phyloP scores from a whole-genome alignment of 2,329 filamentous ascomycete species.

The Thelonectria blattea region DNA sequence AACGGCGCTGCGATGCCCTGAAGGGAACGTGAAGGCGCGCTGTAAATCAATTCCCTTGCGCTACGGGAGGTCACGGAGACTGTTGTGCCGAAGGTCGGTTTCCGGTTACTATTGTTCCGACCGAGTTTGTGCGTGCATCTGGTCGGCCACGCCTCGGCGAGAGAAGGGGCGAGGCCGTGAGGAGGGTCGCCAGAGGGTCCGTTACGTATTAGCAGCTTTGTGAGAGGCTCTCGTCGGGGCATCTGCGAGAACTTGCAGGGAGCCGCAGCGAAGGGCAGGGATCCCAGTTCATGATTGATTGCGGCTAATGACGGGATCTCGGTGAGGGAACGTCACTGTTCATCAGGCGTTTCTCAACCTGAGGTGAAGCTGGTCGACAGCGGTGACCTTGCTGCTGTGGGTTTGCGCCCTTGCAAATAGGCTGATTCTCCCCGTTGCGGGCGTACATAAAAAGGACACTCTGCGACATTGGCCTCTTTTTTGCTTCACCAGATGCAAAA shows the following conservation, averaged over 20 bases:
- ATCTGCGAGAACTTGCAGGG: slow-evolving; percentile 1
- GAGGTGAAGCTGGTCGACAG: slow-evolving; percentile 4
- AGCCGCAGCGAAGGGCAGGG: not conserved
- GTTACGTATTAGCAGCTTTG: slow-evolving; percentile 15
- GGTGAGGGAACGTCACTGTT: slow-evolving; percentile 28
- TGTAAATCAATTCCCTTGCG: slow-evolving; percentile 24
- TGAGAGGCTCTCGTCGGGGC: slow-evolving; percentile 4
- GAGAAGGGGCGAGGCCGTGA: not conserved
- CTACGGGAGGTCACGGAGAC: slow-evolving; percentile 40
- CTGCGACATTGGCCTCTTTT: not conserved
- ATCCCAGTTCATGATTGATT: slow-evolving; percentile 2
- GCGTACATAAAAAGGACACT: not conserved
- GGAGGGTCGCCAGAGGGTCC: slow-evolving; percentile 13
- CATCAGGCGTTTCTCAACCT: not conserved
- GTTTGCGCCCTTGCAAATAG: not conserved
- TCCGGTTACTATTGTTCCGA: slow-evolving; percentile 35
- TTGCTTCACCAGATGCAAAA: not conserved
- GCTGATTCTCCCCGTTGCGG: not conserved
- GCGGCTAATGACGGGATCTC: slow-evolving; percentile 39
- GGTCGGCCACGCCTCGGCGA: slow-evolving; percentile 19
- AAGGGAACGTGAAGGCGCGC: slow-evolving; percentile 15
- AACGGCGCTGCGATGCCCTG: not conserved
- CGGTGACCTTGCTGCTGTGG: not conserved
- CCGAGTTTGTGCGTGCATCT: slow-evolving; percentile 13
- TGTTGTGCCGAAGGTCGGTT: slow-evolving; percentile 31